Conservation (phyloP, 106 monocot species). For the Dendrobium officinale region DNA sequence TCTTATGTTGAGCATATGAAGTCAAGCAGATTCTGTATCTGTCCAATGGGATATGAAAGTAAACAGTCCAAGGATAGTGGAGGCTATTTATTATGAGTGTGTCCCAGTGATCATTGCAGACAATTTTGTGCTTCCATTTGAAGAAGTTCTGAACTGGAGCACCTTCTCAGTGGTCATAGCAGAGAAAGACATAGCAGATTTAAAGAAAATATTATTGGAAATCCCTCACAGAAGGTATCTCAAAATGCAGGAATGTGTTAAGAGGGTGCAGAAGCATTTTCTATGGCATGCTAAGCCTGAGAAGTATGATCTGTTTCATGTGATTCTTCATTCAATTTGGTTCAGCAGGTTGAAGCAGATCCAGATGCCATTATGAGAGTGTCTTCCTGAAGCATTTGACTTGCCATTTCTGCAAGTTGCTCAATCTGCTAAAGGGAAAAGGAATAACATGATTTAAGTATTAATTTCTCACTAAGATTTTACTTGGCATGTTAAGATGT, state of each 20-base stretch:
- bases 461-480: no score
- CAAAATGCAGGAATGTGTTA: conserved; percentile 50
- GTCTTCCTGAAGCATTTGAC: no score
- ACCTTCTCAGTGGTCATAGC: conserved; percentile 69
- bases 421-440: neutral
- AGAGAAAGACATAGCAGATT: conserved; percentile 75
- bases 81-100: conserved; percentile 86
- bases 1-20: conserved; percentile 79
- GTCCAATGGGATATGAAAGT: conserved; percentile 95
- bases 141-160: conserved; percentile 79
- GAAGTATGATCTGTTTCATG: conserved; percentile 82
- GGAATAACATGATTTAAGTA: no score
- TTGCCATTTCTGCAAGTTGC: neutral
- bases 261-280: conserved; percentile 80
- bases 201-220: conserved; percentile 51
- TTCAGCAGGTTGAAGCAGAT: conserved; percentile 69
- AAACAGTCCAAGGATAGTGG: conserved; percentile 94
- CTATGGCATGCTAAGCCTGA: conserved; percentile 75
- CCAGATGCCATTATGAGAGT: conserved; percentile 6
- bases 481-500: no score
- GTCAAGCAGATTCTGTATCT: conserved; percentile 82
- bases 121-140: conserved; percentile 77
- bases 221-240: conserved; percentile 54
- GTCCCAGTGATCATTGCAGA: conserved; percentile 92
- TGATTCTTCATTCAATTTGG: conserved; percentile 96